Evolutionary conservation across 768 basidiomycete genomes (phyloP).

Genomic region (Dentipellis fragilis): DNA sequence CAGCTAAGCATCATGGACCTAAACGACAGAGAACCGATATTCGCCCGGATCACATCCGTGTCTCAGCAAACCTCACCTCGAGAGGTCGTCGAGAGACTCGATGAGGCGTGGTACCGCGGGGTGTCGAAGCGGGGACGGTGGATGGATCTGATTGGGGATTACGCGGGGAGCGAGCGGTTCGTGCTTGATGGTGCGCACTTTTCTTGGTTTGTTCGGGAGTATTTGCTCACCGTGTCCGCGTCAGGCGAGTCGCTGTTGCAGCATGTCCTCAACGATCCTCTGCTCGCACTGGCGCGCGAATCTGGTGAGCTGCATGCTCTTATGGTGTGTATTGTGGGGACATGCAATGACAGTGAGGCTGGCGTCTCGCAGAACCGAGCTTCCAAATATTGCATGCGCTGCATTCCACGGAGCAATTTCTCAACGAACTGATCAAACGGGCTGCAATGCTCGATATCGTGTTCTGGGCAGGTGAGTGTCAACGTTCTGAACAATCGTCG

Average conservation of each 20-base stretch:
- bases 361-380: slow-evolving; percentile 29
- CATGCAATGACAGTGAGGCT: background rate
- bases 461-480: slow-evolving; percentile 44
- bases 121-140: slow-evolving; percentile 31
- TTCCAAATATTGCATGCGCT: slow-evolving; percentile 60
- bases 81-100: slow-evolving; percentile 12
- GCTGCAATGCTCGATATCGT: slow-evolving; percentile 50
- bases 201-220: background rate
- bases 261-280: slow-evolving; percentile 44
- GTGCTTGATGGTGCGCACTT: slow-evolving; percentile 44
- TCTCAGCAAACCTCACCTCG: too few species aligned
- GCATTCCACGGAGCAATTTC: slow-evolving; percentile 39
- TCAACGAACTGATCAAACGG: slow-evolving; percentile 39
- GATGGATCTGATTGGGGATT: slow-evolving; percentile 69
- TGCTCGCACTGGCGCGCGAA: slow-evolving; percentile 46
- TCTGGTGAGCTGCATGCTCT: slow-evolving; percentile 25
- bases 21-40: too few species aligned
- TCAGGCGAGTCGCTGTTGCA: slow-evolving; percentile 58
- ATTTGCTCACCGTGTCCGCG: background rate
- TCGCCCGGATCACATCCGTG: too few species aligned
- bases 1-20: too few species aligned
- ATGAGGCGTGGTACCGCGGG: slow-evolving; percentile 29
- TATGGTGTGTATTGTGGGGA: too few species aligned
- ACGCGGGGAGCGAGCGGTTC: slow-evolving; percentile 58
- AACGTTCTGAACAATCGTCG: too few species aligned